Base-by-base conservation (phyloP, 768 basidiomycete species). In the Amyloporia xantha region DNA sequence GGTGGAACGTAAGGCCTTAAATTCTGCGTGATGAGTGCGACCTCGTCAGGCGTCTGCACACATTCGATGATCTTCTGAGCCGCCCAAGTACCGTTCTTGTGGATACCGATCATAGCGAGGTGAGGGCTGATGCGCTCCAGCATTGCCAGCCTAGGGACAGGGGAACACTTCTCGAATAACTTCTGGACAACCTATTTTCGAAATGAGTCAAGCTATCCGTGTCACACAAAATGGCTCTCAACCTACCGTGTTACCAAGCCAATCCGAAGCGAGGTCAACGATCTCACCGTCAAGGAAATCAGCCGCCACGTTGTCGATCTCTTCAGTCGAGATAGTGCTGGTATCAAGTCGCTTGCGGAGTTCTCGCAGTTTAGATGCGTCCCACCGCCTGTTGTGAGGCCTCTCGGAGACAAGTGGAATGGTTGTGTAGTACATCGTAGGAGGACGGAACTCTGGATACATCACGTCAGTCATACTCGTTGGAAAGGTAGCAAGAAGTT, bases 21-120 rank as follows among this genome's bases (percentile, higher is more conserved):
- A 62, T 95, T 88, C 63, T 86, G 84, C 39, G 89, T 82, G 59
- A 99, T 83, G 35, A 95, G 67, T 5, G 74, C 75, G 47, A 93
- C 78, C 65, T 99, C 96, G 47, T 96, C 92, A 15, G 87, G 82
- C 26, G 77, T 84, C 49, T 84, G 79, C 38, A 93, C 89, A 53
- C 92, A 95, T 69, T 97, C 93, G 50, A 98, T 98, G 62, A 96
- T 92, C 76, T 97, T 98, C 68, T 99, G 96, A 2, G 94, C 94
- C 2, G 95, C 95, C 96, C 96, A 98, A 1, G 96, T 99, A 24
- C 96, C 96, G 57, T 99, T 98, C 74, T 98, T 98, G 75, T 99
- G 96, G 48, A 95, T 93, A 23, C 96, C 96, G 55, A 98, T 96
- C 81, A 91, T 90, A 20, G 95, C 95, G 35, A 99, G 73, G 64